Evolutionary conservation across 2,329 filamentous ascomycete genomes (phyloP), one percentile per base, ranked within the genome.

Genomic region (Corinectria fuckeliana): DNA sequence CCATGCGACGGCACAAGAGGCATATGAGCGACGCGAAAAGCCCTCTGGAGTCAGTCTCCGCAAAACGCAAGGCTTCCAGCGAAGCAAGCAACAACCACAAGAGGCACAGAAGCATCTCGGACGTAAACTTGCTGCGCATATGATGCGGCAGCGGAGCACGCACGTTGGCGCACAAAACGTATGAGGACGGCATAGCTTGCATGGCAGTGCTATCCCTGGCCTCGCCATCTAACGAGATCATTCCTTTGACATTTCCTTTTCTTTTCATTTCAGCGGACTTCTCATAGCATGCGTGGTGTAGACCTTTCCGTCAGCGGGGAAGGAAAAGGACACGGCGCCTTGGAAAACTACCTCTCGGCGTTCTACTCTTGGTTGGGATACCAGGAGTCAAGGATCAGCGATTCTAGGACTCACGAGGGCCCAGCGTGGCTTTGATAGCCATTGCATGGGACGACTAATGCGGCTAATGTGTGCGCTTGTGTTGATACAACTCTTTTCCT

Each of bases 1-100:
- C 89, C 1, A 79, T 85, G 47, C 84, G 88, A 50, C 85, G 87
- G 61, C 82, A 83, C 39, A 87, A 84, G 75, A 79, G 76, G 56
- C 73, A 76, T 38, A 70, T 77, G 69, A 74, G 78, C 50, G 80
- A 82, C 56, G 65, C 77, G 34, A 80, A 80, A 61, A 86, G 82
- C 67, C 82, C 84, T 18, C 76, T 85, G 9, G 80, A 82, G 25
- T 72, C 75, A 3, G 64, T 77, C 23, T 78, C 81, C 25, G 78
- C 82, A 53, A 87, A 87, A 75, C 81, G 85, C 61, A 87, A 87
- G 73, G 82, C 83, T 25, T 79, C 82, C 3, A 73, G 72, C 16
- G 81, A 83, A 42, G 72, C 73, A 14, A 68, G 69, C 26, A 72
- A 73, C 38, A 66, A 72, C 16, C 85, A 87, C 73, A 87, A 87